phyloP scores from a whole-genome alignment of 305 asterid genomes.

The Stenogyne calaminthoides region DNA sequence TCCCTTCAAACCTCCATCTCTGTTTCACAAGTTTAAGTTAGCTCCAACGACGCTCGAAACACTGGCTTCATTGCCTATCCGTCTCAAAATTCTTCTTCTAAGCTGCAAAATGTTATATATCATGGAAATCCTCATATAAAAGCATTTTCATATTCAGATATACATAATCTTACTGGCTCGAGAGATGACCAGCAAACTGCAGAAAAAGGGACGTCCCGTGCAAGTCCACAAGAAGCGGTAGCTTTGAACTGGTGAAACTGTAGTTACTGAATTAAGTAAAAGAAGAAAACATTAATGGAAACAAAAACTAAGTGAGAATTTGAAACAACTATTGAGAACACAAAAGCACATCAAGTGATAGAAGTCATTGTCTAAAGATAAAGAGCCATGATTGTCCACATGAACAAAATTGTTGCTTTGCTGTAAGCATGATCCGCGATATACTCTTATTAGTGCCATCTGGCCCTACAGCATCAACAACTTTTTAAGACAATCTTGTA shows the following conservation, averaged over 20 bases:
- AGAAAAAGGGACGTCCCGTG: slow-evolving; percentile 94
- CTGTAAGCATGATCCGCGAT: not conserved
- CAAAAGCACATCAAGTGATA: not conserved
- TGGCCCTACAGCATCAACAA: not conserved
- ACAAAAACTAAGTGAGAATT: not conserved
- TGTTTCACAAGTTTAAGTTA: slow-evolving; percentile 46
- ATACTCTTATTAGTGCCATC: not conserved
- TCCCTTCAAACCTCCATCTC: slow-evolving; percentile 75
- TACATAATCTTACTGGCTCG: slow-evolving; percentile 64
- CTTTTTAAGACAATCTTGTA: not conserved
- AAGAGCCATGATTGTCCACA: not conserved
- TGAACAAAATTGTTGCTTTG: not conserved
- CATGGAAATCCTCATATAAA: too few relatives aligned
- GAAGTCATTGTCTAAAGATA: not conserved
- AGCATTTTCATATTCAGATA: too few relatives aligned
- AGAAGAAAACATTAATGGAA: not conserved
- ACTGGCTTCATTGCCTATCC: too few relatives aligned
- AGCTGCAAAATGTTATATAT: too few relatives aligned
- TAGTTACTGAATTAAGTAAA: not conserved
- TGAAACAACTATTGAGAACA: not conserved
- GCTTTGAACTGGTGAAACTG: slow-evolving; percentile 43
- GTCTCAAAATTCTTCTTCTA: too few relatives aligned
- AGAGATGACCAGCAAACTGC: slow-evolving; percentile 97
- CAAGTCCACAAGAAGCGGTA: slow-evolving; percentile 78
- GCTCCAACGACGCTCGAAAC: slow-evolving; percentile 56